Evolutionary conservation across 306 rosid species (phyloP).

Genomic region (Gastrolobium villosum): DNA sequence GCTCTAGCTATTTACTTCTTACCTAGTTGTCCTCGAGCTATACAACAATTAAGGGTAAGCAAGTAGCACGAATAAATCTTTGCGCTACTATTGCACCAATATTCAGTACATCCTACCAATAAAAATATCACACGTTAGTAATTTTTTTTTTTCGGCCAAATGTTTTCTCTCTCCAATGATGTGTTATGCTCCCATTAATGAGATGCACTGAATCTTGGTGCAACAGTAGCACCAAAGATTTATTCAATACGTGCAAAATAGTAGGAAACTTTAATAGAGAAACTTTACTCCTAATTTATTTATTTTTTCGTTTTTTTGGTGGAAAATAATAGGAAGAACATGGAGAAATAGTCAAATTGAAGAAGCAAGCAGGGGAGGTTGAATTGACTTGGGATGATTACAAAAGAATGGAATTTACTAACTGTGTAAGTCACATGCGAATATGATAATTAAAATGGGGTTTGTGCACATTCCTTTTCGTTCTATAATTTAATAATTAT

Average conservation of each 20-base stretch:
- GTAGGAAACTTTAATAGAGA: not conserved
- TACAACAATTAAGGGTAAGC: conserved; percentile 74
- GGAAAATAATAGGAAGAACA: conserved; percentile 75
- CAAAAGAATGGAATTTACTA: conserved; percentile 93
- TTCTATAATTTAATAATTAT: not conserved
- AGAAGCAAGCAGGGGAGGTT: conserved; percentile 68
- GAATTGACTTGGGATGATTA: conserved; percentile 95
- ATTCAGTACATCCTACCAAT: no score
- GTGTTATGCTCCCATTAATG: no score
- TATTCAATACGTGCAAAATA: conserved; percentile 15
- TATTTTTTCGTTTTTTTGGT: not conserved
- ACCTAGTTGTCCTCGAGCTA: conserved; percentile 71
- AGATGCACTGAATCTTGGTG: no score
- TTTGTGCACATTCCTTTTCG: not conserved
- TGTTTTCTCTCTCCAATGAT: no score
- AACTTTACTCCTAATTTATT: not conserved
- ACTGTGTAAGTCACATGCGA: conserved; percentile 69
- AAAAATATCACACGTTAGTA: no score
- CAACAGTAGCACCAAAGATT: no score
- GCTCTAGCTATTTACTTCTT: conserved; percentile 83
- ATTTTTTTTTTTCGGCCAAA: no score
- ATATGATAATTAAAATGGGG: not conserved
- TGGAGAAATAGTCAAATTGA: conserved; percentile 64
- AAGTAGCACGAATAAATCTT: not conserved
- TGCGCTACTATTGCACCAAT: no score